Base-by-base conservation (phyloP, 257 asterid species). In the Salvia splendens region DNA sequence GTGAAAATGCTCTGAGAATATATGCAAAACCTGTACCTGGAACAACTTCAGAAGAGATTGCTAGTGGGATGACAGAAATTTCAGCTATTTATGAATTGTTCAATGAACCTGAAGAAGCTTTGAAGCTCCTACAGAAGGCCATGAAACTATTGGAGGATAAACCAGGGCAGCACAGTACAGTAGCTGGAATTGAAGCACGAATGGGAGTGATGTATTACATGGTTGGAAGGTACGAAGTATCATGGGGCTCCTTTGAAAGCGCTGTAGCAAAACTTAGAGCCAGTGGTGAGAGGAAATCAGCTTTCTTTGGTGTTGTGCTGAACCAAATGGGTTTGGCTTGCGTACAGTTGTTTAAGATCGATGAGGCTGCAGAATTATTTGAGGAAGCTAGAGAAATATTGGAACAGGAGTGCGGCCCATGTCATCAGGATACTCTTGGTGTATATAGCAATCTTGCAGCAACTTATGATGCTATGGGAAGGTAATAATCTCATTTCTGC, bases 281-380 rank as follows among this genome's bases (percentile, higher is more conserved):
- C 43, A 82, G 89, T 33, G 96, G 96, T 17, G 99, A 94, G 79
- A 91, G 96, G 85, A 94, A 88, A 79, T 94, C 97, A 0, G 93
- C 95, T 4, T 94, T 94, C 82, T 94, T 94, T 63, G 99, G 99
- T 16, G 92, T 94, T 28, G 95, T 94, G 75, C 70, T 94, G 79
- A 94, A 94, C 79, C 99, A 94, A 81, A 94, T 94, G 99, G 99
- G 99, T 2, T 79, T 94, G 86, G 91, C 99, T 61, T 86, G 86
- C 49, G 96, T 91, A 10, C 99, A 94, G 82, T 71, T 94, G 78
- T 91, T 94, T 80, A 91, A 87, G 82, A 94, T 91, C 54, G 95
- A 94, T 15, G 99, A 94, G 80, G 99, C 99, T 45, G 96, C 96
- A 1, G 99, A 87, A 83, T 78, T 94, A 77, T 94, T 94, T 76